These are phyloP conservation scores for Xerocomus potaroensis DNA, from an alignment of 768 basidiomycete genomes.

Conservation along the genomic window DNA sequence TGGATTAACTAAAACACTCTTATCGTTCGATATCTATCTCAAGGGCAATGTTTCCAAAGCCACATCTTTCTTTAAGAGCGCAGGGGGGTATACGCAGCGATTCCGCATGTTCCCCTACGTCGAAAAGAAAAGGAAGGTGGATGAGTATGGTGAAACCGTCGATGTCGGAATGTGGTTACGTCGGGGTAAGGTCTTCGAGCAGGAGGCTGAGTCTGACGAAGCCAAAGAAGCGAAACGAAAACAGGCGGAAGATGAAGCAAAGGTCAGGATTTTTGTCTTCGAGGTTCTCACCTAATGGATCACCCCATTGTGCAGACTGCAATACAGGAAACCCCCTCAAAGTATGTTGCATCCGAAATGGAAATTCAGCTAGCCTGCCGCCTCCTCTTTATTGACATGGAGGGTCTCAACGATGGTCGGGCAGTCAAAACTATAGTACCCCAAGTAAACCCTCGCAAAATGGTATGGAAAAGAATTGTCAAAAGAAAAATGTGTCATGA, in stretches of 20 bases:
- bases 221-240: constrained; percentile 64
- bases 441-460: constrained; percentile 92
- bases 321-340: constrained; percentile 83
- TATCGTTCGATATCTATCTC: constrained; percentile 95
- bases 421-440: constrained; percentile 96
- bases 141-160: constrained; percentile 92
- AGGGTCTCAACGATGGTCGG: constrained; percentile 94
- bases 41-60: constrained; percentile 92
- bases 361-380: constrained; percentile 83
- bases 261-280: constrained; percentile 37
- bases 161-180: constrained; percentile 96
- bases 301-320: constrained; percentile 48
- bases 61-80: constrained; percentile 82
- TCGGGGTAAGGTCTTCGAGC: constrained; percentile 86
- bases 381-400: constrained; percentile 91
- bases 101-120: constrained; percentile 98
- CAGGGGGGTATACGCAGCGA: constrained; percentile 65
- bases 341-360: constrained; percentile 73
- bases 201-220: constrained; percentile 83
- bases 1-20: constrained; percentile 61
- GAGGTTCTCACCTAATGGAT: background rate
- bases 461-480: constrained; percentile 47
- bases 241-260: constrained; percentile 70
- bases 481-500: background rate
- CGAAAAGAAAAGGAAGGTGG: constrained; percentile 87